Conservation (phyloP, 2,329 filamentous ascomycete genomes). For the Mycosphaerella sp. region DNA sequence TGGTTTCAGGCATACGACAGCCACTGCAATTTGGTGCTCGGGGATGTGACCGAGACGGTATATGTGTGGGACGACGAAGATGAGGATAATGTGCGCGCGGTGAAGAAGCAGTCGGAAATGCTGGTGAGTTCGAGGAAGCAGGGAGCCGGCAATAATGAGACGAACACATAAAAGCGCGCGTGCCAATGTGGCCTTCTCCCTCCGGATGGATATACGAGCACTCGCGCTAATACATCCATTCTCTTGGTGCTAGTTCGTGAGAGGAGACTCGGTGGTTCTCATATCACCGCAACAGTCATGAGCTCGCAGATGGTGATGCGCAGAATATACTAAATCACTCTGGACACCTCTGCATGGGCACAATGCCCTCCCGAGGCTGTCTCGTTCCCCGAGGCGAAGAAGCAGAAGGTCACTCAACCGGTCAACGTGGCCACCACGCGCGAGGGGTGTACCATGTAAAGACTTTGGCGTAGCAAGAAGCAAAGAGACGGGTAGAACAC, state of each 20-base stretch:
- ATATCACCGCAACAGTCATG: slow-evolving; percentile 38
- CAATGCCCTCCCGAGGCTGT: too few species aligned
- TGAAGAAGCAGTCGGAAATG: slow-evolving; percentile 98
- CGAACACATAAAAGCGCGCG: too few species aligned
- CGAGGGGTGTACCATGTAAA: too few species aligned
- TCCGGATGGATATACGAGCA: not conserved
- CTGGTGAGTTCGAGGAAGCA: slow-evolving; percentile 37
- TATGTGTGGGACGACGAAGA: slow-evolving; percentile 83
- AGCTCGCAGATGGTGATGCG: not conserved
- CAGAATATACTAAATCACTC: not conserved
- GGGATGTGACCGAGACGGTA: slow-evolving; percentile 95
- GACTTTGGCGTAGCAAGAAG: too few species aligned
- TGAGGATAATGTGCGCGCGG: slow-evolving; percentile 71
- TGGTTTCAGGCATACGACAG: slow-evolving; percentile 80
- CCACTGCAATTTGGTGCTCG: slow-evolving; percentile 93
- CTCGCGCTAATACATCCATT: not conserved
- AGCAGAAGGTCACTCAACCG: too few species aligned
- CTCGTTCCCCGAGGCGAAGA: too few species aligned
- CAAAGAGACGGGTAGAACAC: too few species aligned
- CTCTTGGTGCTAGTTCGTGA: not conserved
- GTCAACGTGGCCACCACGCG: too few species aligned
- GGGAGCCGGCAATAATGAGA: too few species aligned
- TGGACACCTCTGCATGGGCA: not conserved
- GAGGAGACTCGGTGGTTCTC: slow-evolving; percentile 48
- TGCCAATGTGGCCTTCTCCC: too few species aligned